Evolutionary conservation across 2,329 filamentous ascomycete species (phyloP).

Genomic region (Neopestalotiopsis sp.): DNA sequence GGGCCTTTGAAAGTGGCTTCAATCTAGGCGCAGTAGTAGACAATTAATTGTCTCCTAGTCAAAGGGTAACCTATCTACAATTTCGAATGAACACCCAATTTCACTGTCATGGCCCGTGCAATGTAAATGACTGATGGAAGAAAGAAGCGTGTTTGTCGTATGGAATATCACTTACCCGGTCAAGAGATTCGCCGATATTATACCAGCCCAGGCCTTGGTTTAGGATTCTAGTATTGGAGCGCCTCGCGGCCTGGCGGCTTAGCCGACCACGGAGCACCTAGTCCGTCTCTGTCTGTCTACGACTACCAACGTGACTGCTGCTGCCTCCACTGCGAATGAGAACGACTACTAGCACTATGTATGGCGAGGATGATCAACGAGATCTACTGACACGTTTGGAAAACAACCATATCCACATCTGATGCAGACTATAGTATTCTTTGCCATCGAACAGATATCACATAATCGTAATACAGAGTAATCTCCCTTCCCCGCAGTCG

Average conservation of each 20-base stretch:
- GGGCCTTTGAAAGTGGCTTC: conserved; percentile 8
- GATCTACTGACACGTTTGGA: conserved; percentile 1
- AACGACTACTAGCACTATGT: background rate
- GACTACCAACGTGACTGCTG: background rate
- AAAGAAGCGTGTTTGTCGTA: too few relatives aligned
- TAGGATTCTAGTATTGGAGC: background rate
- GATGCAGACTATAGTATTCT: background rate
- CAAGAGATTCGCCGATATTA: too few relatives aligned
- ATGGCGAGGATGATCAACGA: conserved; percentile 3
- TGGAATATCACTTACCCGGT: too few relatives aligned
- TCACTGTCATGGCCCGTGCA: background rate
- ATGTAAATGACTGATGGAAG: too few relatives aligned
- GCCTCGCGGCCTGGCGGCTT: background rate
- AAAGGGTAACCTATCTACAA: too few relatives aligned
- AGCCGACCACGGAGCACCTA: conserved; percentile 1
- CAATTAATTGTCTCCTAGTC: too few relatives aligned
- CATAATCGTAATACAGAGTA: background rate
- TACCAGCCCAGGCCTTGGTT: too few relatives aligned
- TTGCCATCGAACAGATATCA: conserved; percentile 2
- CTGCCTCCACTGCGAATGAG: background rate
- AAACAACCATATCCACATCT: background rate
- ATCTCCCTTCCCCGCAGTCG: background rate
- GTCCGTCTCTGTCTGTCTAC: background rate
- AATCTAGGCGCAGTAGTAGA: background rate
- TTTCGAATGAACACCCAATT: too few relatives aligned